Conservation (phyloP, 2,329 filamentous ascomycete genomes). For the Aureobasidium sp. region DNA sequence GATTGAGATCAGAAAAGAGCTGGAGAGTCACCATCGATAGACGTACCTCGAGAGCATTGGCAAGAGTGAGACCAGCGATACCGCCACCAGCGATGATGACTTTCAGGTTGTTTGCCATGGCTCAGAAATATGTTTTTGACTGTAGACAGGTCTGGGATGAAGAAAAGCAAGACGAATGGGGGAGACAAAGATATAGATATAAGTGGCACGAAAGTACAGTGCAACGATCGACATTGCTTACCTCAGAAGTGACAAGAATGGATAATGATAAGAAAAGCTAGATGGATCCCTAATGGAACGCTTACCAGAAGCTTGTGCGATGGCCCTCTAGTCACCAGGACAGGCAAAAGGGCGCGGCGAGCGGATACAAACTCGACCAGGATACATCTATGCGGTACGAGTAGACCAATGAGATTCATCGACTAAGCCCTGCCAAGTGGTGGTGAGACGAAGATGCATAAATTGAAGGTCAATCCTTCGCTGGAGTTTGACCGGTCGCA, state of each 20-base stretch:
- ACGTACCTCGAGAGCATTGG: constrained; percentile 47
- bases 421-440: no score
- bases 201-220: not conserved
- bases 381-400: not conserved
- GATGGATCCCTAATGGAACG: no score
- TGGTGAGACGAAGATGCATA: not conserved
- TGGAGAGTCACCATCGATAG: no score
- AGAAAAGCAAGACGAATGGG: no score
- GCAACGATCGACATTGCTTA: not conserved
- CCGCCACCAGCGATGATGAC: constrained; percentile 57
- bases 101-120: not conserved
- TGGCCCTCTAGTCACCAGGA: no score
- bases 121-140: no score
- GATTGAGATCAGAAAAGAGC: no score
- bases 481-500: not conserved
- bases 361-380: not conserved
- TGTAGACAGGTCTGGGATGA: no score
- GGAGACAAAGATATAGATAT: not conserved
- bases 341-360: not conserved
- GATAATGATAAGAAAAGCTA: not conserved
- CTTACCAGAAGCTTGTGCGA: not conserved
- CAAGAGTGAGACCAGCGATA: constrained; percentile 54
- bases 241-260: not conserved
- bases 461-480: not conserved
- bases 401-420: not conserved